Percentiles rank a stretch among this genome's conserved stretches.
Evolutionary conservation across 2,329 filamentous ascomycete genomes (phyloP).

Genomic region (Magnaporthales sp.): DNA sequence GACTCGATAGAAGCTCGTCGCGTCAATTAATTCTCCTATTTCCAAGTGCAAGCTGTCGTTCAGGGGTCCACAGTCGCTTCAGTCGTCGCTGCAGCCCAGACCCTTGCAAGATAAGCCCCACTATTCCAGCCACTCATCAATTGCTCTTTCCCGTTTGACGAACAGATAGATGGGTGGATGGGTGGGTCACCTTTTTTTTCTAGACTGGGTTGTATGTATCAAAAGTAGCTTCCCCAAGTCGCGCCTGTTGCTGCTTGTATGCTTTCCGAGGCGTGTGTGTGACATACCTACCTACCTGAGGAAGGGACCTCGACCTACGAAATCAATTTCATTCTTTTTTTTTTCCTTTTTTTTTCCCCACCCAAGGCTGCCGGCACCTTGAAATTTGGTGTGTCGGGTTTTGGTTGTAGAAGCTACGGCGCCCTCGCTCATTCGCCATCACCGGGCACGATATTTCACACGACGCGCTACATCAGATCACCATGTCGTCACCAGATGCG

Average conservation of each 20-base stretch:
- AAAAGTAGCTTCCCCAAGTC: neutral
- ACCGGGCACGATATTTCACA: neutral
- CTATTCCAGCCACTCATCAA: neutral
- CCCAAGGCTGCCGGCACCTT: neutral
- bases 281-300: neutral
- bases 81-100: neutral
- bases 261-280: neutral
- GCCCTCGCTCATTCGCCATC: neutral
- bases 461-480: neutral
- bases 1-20: neutral
- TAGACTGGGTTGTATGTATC: neutral
- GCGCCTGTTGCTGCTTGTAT: neutral
- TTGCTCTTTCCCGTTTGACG: neutral
- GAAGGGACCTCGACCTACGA: neutral
- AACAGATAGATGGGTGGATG: neutral
- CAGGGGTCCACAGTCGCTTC: neutral
- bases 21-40: neutral
- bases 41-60: slow-evolving; percentile 1
- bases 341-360: neutral
- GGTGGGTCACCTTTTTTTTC: neutral
- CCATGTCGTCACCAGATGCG: neutral
- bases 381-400: neutral
- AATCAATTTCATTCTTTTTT: no score
- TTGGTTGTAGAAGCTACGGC: neutral
- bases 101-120: neutral